Base-by-base conservation (phyloP, 2,329 filamentous ascomycete genomes). In the Nothophaeocryptopus gaeumannii region DNA sequence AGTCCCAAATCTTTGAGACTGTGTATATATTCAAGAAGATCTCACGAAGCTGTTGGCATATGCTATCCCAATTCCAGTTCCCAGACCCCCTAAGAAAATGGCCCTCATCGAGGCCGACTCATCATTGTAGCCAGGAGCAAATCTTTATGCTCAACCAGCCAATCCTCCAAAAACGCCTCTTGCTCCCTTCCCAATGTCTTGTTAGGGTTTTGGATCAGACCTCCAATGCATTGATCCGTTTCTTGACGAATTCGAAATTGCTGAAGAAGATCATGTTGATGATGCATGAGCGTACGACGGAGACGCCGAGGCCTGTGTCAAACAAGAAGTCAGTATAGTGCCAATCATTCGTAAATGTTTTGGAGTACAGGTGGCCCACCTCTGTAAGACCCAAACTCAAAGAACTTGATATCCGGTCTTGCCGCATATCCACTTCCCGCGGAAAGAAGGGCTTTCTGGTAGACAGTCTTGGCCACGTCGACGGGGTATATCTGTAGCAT, bases 211-310 rank as follows among this genome's bases (percentile, higher is more conserved):
- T 26, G 4, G 32, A 3, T 48, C 14, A 48, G 7, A 53, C 48
- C 32, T 65, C 60, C 47, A 65, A 53, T 29, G 53, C 56, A 47
- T 78, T 78, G 66, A 79, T 75, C 43, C 68, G 67, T 63, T 77
- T 78, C 71, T 93, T 93, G 62, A 88, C 79, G 62, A 89, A 84
- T 71, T 95, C 89, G 67, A 93, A 95, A 34, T 84, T 86, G 37
- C 87, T 90, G 73, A 95, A 95, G 77, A 95, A 95, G 62, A 95
- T 87, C 58, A 88, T 88, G 67, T 95, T 95, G 60, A 93, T 84
- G 45, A 89, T 77, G 62, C 86, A 90, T 10, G 88, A 91, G 48
- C 89, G 83, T 58, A 82, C 80, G 83, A 93, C 91, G 33, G 87
- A 91, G 20, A 93, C 88, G 15, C 84, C 87, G 2, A 95, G 77